These are phyloP conservation scores for Raphanus sativus DNA, from an alignment of 345 rosid species.

Conservation along the genomic window DNA sequence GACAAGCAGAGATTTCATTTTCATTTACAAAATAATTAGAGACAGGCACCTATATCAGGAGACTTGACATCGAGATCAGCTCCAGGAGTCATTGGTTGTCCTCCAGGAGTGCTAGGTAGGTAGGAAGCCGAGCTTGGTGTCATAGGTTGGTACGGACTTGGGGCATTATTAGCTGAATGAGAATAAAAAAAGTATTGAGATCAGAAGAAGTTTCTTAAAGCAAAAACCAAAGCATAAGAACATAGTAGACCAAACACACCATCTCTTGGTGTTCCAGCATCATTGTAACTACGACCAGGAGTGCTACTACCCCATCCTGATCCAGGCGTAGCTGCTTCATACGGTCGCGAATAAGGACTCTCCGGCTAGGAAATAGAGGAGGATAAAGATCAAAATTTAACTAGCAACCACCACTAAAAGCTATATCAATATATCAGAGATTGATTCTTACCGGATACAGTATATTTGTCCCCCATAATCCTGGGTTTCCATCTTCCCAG, in stretches of 20 bases:
- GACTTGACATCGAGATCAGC: constrained; percentile 71
- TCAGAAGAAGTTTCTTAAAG: neutral
- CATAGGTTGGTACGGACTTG: constrained; percentile 84
- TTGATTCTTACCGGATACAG: constrained; percentile 58
- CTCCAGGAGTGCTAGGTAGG: constrained; percentile 88
- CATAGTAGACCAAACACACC: constrained; percentile 40
- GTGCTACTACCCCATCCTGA: constrained; percentile 66
- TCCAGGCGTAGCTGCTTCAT: constrained; percentile 85
- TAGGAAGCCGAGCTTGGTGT: constrained; percentile 68
- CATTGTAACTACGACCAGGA: constrained; percentile 62
- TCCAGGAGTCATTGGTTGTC: constrained; percentile 84
- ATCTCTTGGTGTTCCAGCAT: constrained; percentile 78
- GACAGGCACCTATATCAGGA: constrained; percentile 56
- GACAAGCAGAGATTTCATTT: constrained; percentile 1
- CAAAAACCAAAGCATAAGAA: neutral
- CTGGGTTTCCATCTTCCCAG: constrained; percentile 87
- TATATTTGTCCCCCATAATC: constrained; percentile 72
- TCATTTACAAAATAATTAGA: neutral
- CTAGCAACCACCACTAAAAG: neutral
- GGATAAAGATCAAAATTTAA: neutral
- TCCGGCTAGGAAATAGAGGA: constrained; percentile 46
- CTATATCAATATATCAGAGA: neutral
- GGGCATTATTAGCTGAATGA: constrained; percentile 70
- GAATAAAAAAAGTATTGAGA: neutral
- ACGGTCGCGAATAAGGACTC: constrained; percentile 66